Conservation (phyloP, 139 green algal genomes). For the Coelastrella sp. region DNA sequence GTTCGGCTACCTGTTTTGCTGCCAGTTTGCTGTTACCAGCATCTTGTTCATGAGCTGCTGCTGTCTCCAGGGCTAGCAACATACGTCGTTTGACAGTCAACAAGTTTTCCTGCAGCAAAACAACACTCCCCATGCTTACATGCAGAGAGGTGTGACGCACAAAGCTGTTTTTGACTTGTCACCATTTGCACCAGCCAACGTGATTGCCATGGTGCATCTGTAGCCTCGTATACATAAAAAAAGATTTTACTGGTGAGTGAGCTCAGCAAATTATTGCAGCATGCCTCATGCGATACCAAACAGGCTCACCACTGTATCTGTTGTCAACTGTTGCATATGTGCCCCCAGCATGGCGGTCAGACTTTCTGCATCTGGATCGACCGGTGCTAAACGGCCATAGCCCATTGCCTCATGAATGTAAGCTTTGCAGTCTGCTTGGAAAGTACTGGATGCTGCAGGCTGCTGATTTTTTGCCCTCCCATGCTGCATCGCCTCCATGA, state of each 20-base stretch:
- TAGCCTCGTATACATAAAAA: background rate
- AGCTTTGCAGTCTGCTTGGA: no score
- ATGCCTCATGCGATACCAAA: no score
- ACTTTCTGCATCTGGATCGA: constrained; percentile 1
- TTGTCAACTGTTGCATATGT: constrained; percentile 6
- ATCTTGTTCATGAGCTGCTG: background rate
- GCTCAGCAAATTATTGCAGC: no score
- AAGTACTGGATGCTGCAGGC: background rate
- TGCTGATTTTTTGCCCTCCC: background rate
- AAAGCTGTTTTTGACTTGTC: no score
- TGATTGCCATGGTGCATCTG: background rate
- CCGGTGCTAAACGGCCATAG: background rate
- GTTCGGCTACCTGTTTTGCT: constrained; percentile 18
- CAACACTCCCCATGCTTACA: no score
- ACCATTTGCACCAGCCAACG: no score
- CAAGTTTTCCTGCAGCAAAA: constrained; percentile 34
- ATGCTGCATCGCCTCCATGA: background rate
- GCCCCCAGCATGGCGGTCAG: background rate
- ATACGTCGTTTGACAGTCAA: constrained; percentile 14
- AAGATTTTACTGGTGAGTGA: background rate
- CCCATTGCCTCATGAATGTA: background rate
- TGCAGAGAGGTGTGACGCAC: no score
- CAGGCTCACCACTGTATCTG: constrained; percentile 28
- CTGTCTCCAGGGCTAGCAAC: background rate
- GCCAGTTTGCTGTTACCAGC: background rate